These are phyloP conservation scores for Eucalyptus paniculata DNA, from an alignment of 345 rosid species.

Conservation along the genomic window DNA sequence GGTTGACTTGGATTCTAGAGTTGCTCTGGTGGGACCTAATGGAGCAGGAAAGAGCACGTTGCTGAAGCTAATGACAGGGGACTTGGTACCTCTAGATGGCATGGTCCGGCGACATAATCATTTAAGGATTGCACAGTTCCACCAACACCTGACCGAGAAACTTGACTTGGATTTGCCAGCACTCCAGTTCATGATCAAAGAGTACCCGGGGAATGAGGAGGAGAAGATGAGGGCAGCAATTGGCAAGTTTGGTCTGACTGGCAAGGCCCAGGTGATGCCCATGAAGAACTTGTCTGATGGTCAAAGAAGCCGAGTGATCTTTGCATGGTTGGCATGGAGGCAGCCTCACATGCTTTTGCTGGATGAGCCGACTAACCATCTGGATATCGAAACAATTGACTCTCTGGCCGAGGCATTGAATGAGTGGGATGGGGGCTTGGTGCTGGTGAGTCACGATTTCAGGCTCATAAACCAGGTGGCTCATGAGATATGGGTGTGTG, in stretches of 20 bases:
- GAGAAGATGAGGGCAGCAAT: constrained; percentile 94
- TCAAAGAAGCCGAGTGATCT: constrained; percentile 89
- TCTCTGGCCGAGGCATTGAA: constrained; percentile 51
- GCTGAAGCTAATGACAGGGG: constrained; percentile 98
- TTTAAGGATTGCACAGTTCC: constrained; percentile 85
- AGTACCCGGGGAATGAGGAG: constrained; percentile 91
- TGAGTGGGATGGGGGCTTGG: constrained; percentile 48
- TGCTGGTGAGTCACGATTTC: constrained; percentile 44
- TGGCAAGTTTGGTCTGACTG: constrained; percentile 83
- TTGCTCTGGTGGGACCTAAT: constrained; percentile 94
- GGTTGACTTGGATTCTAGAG: constrained; percentile 89
- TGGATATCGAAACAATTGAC: constrained; percentile 97
- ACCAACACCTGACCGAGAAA: constrained; percentile 94
- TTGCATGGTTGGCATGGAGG: constrained; percentile 93
- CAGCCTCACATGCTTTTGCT: constrained; percentile 88
- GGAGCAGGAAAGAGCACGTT: constrained; percentile 99
- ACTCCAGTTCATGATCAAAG: constrained; percentile 70
- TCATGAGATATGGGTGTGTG: constrained; percentile 39
- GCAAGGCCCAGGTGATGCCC: constrained; percentile 97
- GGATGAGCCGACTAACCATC: constrained; percentile 96
- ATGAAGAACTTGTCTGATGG: constrained; percentile 98
- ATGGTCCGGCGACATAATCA: constrained; percentile 98
- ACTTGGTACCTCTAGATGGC: constrained; percentile 71
- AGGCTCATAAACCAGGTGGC: constrained; percentile 53
- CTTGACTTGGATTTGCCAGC: constrained; percentile 83